These are phyloP conservation scores for Cephalotrichum gorgonifer DNA, from an alignment of 2,329 filamentous ascomycete genomes.

Conservation along the genomic window DNA sequence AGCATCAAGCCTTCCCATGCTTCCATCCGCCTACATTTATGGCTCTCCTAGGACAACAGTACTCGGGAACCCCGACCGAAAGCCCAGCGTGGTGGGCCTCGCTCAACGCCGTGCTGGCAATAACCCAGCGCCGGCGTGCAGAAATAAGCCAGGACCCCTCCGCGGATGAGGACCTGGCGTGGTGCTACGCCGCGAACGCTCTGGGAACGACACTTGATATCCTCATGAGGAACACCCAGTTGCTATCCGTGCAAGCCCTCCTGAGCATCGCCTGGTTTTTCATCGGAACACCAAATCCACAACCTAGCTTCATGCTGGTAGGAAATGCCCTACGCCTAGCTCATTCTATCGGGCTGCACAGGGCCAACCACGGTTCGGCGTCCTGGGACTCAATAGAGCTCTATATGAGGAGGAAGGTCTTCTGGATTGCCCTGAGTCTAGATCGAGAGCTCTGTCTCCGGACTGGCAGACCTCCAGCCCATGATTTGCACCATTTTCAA, in stretches of 20 bases:
- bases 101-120: not conserved
- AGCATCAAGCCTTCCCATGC: not conserved
- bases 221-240: not conserved
- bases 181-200: not conserved
- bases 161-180: not conserved
- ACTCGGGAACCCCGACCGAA: not conserved
- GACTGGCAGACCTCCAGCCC: conserved; percentile 12
- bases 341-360: conserved; percentile 13
- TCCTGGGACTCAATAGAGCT: conserved; percentile 2
- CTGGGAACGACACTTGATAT: not conserved
- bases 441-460: conserved; percentile 16
- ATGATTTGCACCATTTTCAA: conserved; percentile 18
- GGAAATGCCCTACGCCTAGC: conserved; percentile 13
- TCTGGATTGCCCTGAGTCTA: conserved; percentile 14
- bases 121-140: not conserved
- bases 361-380: conserved; percentile 7
- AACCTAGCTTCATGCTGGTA: conserved; percentile 11
- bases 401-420: conserved; percentile 12
- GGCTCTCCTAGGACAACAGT: not conserved
- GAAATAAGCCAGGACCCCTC: not conserved
- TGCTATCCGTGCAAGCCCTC: conserved; percentile 12
- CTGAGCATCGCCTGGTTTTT: conserved; percentile 14
- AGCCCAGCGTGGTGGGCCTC: not conserved
- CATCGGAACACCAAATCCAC: conserved; percentile 13
- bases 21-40: not conserved